Evolutionary conservation across 176 grass and related monocot genomes (phyloP), one percentile per base, ranked within the genome.

Genomic region (Alloteropsis semialata): DNA sequence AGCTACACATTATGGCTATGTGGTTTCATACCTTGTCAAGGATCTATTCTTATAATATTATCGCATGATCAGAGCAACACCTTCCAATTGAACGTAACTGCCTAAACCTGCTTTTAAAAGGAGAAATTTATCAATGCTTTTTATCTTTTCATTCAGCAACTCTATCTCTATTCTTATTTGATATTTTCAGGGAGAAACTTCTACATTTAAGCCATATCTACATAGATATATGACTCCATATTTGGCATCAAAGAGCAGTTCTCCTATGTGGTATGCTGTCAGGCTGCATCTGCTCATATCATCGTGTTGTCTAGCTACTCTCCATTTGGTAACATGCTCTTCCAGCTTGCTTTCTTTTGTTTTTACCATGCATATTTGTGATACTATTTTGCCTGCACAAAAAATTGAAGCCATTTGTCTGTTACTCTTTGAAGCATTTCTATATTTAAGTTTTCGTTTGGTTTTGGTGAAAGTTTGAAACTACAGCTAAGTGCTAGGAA

Each of bases 241-340:
- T 74, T 53, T 89, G 67, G 82, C 96, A 81, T 98, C 96, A 9
- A 91, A 90, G 37, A 95, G 96, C 87, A 98, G 89, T 82, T 98
- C 96, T 81, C 92, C 91, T 37, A 91, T 98, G 87, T 98, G 96
- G 96, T 95, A 98, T 81, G 90, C 96, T 72, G 82, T 95, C 71
- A 92, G 92, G 81, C 90, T 49, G 96, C 92, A 86, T 98, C 96
- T 84, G 96, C 92, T 64, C 92, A 98, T 82, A 88, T 95, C 73
- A 95, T 98, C 19, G 88, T 98, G 82, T 85, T 98, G n/a, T 98
- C 96, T 56, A 95, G 96, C 84, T 98, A 98, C 89, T 98, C 96
- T 84, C 89, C 96, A 82, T 98, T 95, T 32, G 96, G 96, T 98
- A 95, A 85, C 55, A 19, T 83, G 13, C 17, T 85, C 58, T 25